Evolutionary conservation across 441 rosid species (phyloP), one percentile per base, ranked within the genome.

Genomic region (Melastoma candidum): DNA sequence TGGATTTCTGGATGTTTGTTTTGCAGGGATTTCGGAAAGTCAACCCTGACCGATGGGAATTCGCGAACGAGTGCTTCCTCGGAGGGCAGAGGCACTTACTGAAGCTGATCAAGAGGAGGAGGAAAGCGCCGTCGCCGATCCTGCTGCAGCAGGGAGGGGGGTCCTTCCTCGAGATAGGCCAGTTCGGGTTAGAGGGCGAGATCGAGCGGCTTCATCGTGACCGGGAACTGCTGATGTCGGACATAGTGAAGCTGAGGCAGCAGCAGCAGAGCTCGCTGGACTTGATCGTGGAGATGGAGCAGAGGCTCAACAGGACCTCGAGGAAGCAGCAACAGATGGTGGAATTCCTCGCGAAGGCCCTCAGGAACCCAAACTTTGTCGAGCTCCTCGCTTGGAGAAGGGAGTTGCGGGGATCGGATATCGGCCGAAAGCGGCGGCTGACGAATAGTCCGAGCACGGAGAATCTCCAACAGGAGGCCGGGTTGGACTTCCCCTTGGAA

Each of bases 1-100:
- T 50, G 10, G 25, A 11, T 64, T 13, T 57, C 12, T 17, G 36
- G 17, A 47, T 25, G 3, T 41, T 51, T 61, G 26, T 32, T 32
- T 4, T 69, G 66, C 71, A 90, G 96, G 98, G 98, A 26, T 87
- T 90, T 50, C 74, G 81, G 69, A 90, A 87, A 71, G 73, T 90
- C 26, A 88, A 90, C 74, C 87, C 96, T 7, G 96, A 90, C 47
- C 65, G 78, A 39, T 90, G 96, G 95, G 96, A 87, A 67, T 90
- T 90, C 47, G 93, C 95, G 2, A 85, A 81, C 26, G 97, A 87
- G 72, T 89, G 92, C 46, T 90, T 90, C 68, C 58, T 79, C 46
- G 80, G 86, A 48, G 98, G 96, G 4, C 84, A 85, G 59, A 84
- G 71, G 74, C 88, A 85, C 48, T 79, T 90, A n/a, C 44, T 87